phyloP scores from a whole-genome alignment of 106 monocot genomes.

The Dioscorea dumetorum region DNA sequence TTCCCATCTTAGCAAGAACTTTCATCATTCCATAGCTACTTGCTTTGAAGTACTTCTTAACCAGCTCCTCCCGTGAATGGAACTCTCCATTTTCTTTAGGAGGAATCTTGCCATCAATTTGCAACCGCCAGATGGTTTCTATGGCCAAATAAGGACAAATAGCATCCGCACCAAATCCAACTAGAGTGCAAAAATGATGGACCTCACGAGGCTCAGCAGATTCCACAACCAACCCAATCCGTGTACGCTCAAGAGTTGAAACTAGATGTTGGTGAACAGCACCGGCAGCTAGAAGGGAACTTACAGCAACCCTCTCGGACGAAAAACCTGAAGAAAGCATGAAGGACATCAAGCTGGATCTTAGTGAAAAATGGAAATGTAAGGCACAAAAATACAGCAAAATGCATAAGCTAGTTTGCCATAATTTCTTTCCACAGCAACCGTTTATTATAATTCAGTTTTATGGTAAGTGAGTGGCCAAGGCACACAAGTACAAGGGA shows the following conservation, averaged over 20 bases:
- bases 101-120: slow-evolving; percentile 91
- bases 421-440: no score
- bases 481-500: not conserved
- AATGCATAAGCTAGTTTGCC: no score
- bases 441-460: no score
- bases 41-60: slow-evolving; percentile 87
- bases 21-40: slow-evolving; percentile 98
- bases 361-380: not conserved
- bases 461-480: not conserved
- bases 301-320: slow-evolving; percentile 75
- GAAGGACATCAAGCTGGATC: not conserved
- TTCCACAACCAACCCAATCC: slow-evolving; percentile 80
- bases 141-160: slow-evolving; percentile 95
- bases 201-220: slow-evolving; percentile 99
- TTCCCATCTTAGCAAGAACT: slow-evolving; percentile 99
- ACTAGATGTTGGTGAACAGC: slow-evolving; percentile 99
- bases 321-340: slow-evolving; percentile 58
- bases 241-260: slow-evolving; percentile 83
- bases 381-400: not conserved
- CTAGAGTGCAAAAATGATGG: slow-evolving; percentile 96
- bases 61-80: slow-evolving; percentile 61
- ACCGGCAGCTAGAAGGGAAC: slow-evolving; percentile 95
- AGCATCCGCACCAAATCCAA: slow-evolving; percentile 96
- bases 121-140: slow-evolving; percentile 86
- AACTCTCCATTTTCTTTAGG: slow-evolving; percentile 57